These are phyloP conservation scores for Alternaria brassicae DNA, from an alignment of 2,329 filamentous ascomycete species.

Conservation along the genomic window DNA sequence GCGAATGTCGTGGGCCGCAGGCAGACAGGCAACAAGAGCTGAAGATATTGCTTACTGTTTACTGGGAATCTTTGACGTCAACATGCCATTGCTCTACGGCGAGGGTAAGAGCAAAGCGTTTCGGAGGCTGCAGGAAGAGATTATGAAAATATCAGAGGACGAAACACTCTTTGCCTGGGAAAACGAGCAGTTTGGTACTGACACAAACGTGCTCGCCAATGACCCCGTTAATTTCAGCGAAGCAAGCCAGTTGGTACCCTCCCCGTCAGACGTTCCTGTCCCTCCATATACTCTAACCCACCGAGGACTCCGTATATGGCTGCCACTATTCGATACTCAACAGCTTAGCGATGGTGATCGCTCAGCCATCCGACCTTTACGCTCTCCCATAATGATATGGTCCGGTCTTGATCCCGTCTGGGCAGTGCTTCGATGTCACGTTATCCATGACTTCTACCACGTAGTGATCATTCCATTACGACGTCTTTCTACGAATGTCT, in stretches of 20 bases:
- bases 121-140: conserved; percentile 30
- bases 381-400: background rate
- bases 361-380: background rate
- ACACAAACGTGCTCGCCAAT: conserved; percentile 18
- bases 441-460: background rate
- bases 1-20: conserved; percentile 32
- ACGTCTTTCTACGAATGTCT: conserved; percentile 4
- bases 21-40: conserved; percentile 20
- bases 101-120: conserved; percentile 28
- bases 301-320: conserved; percentile 20
- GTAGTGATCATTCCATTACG: background rate
- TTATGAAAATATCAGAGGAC: conserved; percentile 30
- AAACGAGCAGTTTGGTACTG: too few species aligned
- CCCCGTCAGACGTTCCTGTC: conserved; percentile 12
- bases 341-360: background rate
- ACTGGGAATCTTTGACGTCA: conserved; percentile 31
- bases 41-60: conserved; percentile 35
- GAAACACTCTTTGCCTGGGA: conserved; percentile 31
- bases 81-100: conserved; percentile 28
- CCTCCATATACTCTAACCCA: conserved; percentile 22
- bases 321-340: conserved; percentile 2
- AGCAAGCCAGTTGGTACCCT: conserved; percentile 13
- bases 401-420: background rate
- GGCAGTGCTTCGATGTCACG: background rate
- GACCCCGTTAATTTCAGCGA: conserved; percentile 19